Base-by-base conservation (phyloP, 139 green algal species). In the Auxenochlorella pyrenoidosa region DNA sequence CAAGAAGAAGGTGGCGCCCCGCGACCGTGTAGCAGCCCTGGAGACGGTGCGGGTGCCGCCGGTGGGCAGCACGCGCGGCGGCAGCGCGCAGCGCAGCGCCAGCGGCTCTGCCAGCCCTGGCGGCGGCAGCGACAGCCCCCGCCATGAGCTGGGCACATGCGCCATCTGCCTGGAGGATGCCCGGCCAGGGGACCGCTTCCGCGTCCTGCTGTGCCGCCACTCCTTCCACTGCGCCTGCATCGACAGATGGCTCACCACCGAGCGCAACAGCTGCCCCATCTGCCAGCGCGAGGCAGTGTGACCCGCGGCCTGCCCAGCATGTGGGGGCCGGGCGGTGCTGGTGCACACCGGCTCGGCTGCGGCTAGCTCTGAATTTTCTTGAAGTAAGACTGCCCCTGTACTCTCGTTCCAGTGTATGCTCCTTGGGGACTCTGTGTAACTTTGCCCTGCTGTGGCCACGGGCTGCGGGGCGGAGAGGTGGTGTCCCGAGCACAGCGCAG, bases 1-100 rank as follows among this genome's bases (percentile, higher is more conserved):
- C 87, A 95, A 92, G 70, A 85, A 91, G 75, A 95, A 93, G 77
- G 89, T 88, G 34, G 93, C 93, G 21, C 66, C 82, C 12, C 72
- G 89, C 10, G 51, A 86, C 2, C 79, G 70, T 28, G 93, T 95
- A 15, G 85, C 93, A 40, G 43, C 85, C 15, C 84, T 95, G 51
- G 82, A 87, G 0, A 90, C 86, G 5, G 78, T 92, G 58, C 68
- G 87, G 0, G 40, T 90, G 54, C 82, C 82, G 51, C 38, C 26
- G 26, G 63, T 75, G 3, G 59, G 75, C 43, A 40, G 70, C 36
- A 40, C n/a, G 30, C 30, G 71, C 38, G 8, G 36, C 73, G 28
- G 43, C 30, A 41, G 75, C 75, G 15, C 26, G 13, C 16, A 34
- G 13, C 8, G 70, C 70, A 30, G 15, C 8, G 30, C 30, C 66